Base-by-base conservation (phyloP, 1,284 basidiomycete genomes). In the Megacollybia platyphylla region DNA sequence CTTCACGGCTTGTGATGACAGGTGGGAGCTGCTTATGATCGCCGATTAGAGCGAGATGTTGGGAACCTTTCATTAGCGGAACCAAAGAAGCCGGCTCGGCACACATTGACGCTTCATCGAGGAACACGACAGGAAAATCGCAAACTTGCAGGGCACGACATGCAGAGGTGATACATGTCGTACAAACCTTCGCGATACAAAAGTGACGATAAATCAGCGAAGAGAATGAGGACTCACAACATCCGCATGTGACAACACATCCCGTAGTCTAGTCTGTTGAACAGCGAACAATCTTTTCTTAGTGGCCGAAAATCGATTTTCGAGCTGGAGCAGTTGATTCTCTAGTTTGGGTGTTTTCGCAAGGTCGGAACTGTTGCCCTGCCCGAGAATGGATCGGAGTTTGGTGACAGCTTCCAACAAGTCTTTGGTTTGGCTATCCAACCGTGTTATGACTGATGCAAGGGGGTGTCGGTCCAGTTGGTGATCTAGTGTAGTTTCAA, bases 11-110 rank as follows among this genome's bases (percentile, higher is more conserved):
- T 6, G 76, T 70, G 47, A 94, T 88, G 43, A 96, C 79, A 0
- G 93, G 90, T 15, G 92, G 89, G n/a, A 96, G 69, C 58, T 97
- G 93, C 58, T 93, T 93, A 62, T 97, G 93, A 63, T 97, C 93
- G 26, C 92, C 93, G 48, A 97, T 93, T 42, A 97, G 75, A 3
- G 87, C 78, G 27, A 90, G 69, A 52, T 97, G 92, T 39, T 70
- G 71, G 17, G 84, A 85, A 2, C 89, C 89, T 72, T 87, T 89
- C 77, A 88, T 90, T 30, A 93, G 64, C 0, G 89, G 87, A 45
- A 93, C 79, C 36, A 92, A 62, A 8, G 85, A 82, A 17, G 87
- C 79, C 10, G 91, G 89, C 61, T 97, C 92, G 1, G 90, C 94
- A 8, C 88, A 91, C 89, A 94, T 96, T 7, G 86, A 88, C 1